Base-by-base conservation (phyloP, 345 rosid genomes). In the Eucalyptus pauciflora region DNA sequence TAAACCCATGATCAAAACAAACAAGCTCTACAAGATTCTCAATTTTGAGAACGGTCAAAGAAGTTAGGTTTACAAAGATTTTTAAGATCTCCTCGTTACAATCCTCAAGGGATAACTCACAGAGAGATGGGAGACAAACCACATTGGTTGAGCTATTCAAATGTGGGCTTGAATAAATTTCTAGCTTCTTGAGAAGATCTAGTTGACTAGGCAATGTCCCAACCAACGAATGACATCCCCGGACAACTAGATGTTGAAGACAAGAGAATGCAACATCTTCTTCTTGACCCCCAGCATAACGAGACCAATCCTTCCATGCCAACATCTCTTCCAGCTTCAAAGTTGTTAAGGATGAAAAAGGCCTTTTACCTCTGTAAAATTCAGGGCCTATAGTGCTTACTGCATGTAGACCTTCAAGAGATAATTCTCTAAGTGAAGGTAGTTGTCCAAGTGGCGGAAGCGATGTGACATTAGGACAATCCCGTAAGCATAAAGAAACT, bases 231-330 rank as follows among this genome's bases (percentile, higher is more conserved):
- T 3, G 20, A 64, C 76, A 64, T 1, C 18, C 31, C 0, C 18
- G 20, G 20, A 64, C 3, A n/a, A 64, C 76, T 13, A 64, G 37
- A 64, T 64, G 76, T 3, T n/a, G 37, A 64, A 64, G 76, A 64
- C 9, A 14, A 15, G 76, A 64, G 76, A 64, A 64, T 14, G 37
- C 0, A 10, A n/a, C 37, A 4, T n/a, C 76, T 64, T 64, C 76
- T 64, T 64, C 20, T n/a, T 3, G 18, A 31, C 10, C 37, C 5
- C 37, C 3, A 7, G 0, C 79, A 67, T 0, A 67, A 2, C 0
- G 11, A 2, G 20, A 15, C 79, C 79, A 67, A n/a, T 67, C 79
- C 20, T 67, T 67, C 41, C 79, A 67, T 15, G 79, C 20, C 22
- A 31, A 67, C 79, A 67, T 67, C 41, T 67, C 79, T 67, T 67